phyloP scores from a whole-genome alignment of 441 rosid species.

The Hura crepitans region DNA sequence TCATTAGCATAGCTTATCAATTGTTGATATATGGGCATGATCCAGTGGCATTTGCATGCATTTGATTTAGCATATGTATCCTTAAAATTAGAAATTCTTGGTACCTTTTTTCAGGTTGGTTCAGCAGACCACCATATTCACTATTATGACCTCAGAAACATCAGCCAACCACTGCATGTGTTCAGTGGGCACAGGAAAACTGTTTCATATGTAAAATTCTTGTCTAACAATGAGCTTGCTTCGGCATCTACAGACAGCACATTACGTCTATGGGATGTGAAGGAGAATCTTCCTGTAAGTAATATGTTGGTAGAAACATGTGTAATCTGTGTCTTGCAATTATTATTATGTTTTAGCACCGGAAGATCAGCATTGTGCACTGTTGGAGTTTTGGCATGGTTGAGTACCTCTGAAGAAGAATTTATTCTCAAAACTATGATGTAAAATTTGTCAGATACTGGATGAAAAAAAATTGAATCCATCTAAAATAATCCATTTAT shows the following conservation, averaged over 20 bases:
- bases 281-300: constrained; percentile 78
- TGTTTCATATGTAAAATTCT: constrained; percentile 93
- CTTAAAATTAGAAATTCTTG: neutral
- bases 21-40: neutral
- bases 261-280: constrained; percentile 91
- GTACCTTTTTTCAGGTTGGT: constrained; percentile 63
- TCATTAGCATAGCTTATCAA: neutral
- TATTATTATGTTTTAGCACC: neutral
- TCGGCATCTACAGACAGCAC: constrained; percentile 99
- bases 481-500: neutral
- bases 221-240: constrained; percentile 91
- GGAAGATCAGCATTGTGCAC: neutral
- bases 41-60: neutral
- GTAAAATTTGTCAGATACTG: neutral
- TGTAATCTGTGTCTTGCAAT: neutral
- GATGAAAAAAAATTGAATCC: neutral
- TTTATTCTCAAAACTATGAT: neutral
- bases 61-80: neutral
- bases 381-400: neutral
- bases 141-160: constrained; percentile 83
- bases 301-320: constrained; percentile 8
- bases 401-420: neutral
- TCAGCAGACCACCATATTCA: constrained; percentile 98
- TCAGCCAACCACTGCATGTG: constrained; percentile 82
- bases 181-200: constrained; percentile 93